Evolutionary conservation across 345 rosid species (phyloP).

Genomic region (Eucalyptus virginea): DNA sequence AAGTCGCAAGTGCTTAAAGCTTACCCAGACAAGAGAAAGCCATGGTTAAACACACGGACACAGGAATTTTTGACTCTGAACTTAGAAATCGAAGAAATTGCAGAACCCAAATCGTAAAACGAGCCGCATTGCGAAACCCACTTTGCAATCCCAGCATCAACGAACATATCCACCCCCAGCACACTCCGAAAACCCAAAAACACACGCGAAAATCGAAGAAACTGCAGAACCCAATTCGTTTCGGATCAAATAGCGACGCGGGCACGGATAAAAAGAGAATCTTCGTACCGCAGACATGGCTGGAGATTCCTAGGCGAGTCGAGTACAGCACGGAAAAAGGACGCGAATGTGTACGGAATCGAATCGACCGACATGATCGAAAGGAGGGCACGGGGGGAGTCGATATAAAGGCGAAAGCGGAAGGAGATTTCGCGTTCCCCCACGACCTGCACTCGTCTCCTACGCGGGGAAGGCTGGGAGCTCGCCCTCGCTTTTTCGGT

Average conservation of each 20-base stretch:
- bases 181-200: accelerated
- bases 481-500: neutral
- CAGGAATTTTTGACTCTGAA: neutral
- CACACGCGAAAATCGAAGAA: neutral
- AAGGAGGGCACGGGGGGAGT: neutral
- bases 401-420: neutral
- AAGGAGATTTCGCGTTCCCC: neutral
- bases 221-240: neutral
- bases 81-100: neutral
- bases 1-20: neutral
- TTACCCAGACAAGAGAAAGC: neutral
- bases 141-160: neutral
- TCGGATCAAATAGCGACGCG: neutral
- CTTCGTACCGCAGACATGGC: neutral
- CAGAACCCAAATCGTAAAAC: neutral
- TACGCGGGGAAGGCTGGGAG: neutral
- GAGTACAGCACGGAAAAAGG: neutral
- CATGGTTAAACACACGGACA: neutral
- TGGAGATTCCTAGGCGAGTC: neutral
- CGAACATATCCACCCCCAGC: neutral
- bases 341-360: neutral
- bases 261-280: neutral
- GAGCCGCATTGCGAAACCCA: neutral
- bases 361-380: neutral
- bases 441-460: neutral